Percentiles rank a stretch among this genome's conserved stretches.
These are phyloP conservation scores for Penicillium atrosanguineum DNA, from an alignment of 495 filamentous ascomycete species.

Conservation along the genomic window DNA sequence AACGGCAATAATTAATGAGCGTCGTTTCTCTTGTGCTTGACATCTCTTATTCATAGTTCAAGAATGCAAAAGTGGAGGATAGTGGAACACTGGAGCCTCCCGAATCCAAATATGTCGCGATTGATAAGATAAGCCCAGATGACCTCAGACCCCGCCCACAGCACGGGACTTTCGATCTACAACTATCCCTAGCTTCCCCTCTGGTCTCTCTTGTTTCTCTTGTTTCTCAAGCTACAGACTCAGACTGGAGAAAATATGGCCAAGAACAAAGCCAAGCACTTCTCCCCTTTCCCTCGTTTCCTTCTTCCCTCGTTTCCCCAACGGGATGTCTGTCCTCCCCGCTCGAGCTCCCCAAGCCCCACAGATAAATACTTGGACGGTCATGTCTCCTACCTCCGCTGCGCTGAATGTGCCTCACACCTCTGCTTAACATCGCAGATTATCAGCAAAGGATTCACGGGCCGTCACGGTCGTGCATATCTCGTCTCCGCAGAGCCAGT, in stretches of 20 bases:
- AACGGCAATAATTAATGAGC: not conserved
- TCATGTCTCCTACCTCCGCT: conserved; percentile 64
- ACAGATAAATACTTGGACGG: conserved; percentile 43
- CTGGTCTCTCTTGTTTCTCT: not conserved
- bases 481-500: conserved; percentile 58
- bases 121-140: conserved; percentile 14
- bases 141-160: not conserved
- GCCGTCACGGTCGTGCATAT: conserved; percentile 90
- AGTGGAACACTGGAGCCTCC: not conserved
- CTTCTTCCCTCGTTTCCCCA: conserved; percentile 53
- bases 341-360: conserved; percentile 13
- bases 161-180: not conserved
- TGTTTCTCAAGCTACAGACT: not conserved
- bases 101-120: not conserved
- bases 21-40: not conserved
- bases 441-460: conserved; percentile 88
- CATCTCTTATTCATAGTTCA: not conserved
- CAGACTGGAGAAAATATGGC: conserved; percentile 7
- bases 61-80: not conserved
- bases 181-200: conserved; percentile 1
- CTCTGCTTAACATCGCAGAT: conserved; percentile 76
- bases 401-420: conserved; percentile 69
- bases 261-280: conserved; percentile 11
- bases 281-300: conserved; percentile 41
- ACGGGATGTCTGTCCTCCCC: conserved; percentile 21